Conservation (phyloP, 2,329 filamentous ascomycete species). For the Saccharata proteae region DNA sequence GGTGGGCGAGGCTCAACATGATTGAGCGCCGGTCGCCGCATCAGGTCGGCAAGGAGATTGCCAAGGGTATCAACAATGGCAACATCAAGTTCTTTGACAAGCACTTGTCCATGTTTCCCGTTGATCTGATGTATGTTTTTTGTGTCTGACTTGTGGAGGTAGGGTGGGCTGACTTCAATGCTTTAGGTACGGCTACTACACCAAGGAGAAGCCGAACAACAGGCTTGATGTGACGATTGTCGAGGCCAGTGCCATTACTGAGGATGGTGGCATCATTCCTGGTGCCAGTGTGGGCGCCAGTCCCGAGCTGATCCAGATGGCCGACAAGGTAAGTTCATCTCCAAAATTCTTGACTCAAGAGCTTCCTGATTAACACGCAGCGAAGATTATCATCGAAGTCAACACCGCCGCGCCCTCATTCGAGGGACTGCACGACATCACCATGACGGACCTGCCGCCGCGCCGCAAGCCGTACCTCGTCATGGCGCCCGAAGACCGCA, state of each 20-base stretch:
- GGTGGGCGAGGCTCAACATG: conserved; percentile 85
- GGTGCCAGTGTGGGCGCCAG: conserved; percentile 77
- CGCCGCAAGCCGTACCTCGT: conserved; percentile 74
- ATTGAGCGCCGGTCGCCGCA: conserved; percentile 75
- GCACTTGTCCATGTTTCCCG: conserved; percentile 84
- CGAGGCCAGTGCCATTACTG: conserved; percentile 75
- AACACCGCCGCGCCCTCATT: conserved; percentile 79
- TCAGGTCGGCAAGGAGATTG: conserved; percentile 82
- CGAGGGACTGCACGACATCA: conserved; percentile 83
- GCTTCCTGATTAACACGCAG: neutral
- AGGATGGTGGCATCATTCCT: conserved; percentile 79
- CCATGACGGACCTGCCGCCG: conserved; percentile 74
- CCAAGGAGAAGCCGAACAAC: conserved; percentile 61
- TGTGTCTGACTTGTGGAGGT: conserved; percentile 13
- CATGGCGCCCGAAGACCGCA: conserved; percentile 75
- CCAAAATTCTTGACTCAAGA: no score
- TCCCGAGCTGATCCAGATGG: conserved; percentile 79
- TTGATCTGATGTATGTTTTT: conserved; percentile 76
- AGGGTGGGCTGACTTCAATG: conserved; percentile 7
- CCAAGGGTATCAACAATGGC: conserved; percentile 81
- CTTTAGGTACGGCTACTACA: conserved; percentile 60
- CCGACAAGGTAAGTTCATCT: conserved; percentile 61
- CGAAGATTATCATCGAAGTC: conserved; percentile 71
- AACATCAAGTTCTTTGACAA: conserved; percentile 90
- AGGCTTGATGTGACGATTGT: conserved; percentile 74